Evolutionary conservation across 2,329 filamentous ascomycete species (phyloP).

Genomic region (Neonectria hederae): DNA sequence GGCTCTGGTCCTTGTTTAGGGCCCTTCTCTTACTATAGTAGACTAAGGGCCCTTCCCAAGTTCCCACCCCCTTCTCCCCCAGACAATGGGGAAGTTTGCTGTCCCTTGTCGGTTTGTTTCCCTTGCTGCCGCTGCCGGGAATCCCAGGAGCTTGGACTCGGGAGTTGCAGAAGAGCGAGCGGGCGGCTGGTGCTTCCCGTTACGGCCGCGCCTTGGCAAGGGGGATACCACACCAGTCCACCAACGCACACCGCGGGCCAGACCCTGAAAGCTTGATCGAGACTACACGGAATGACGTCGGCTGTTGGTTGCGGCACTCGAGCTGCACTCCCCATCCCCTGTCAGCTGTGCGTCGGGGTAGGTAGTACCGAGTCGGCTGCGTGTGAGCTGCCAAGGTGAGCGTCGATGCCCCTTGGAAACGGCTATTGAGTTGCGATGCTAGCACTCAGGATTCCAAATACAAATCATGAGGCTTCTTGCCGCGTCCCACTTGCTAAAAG

Average conservation of each 20-base stretch:
- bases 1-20: conserved; percentile 1
- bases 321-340: background rate
- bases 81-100: no score
- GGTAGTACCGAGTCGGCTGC: background rate
- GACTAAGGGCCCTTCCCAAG: background rate
- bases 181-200: conserved; percentile 31
- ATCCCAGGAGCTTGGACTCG: conserved; percentile 32
- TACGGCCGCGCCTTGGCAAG: conserved; percentile 40
- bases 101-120: background rate
- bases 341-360: background rate
- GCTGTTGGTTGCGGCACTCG: conserved; percentile 2
- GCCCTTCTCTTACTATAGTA: background rate
- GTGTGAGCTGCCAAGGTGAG: background rate
- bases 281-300: conserved; percentile 18
- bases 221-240: background rate
- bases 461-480: background rate
- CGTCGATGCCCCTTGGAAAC: background rate
- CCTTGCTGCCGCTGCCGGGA: conserved; percentile 11
- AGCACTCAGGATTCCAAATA: background rate
- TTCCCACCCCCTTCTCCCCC: background rate
- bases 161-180: conserved; percentile 6
- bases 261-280: conserved; percentile 18
- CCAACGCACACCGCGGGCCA: background rate
- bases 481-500: background rate
- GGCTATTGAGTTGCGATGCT: background rate